These are phyloP conservation scores for Populus hybrid DNA, from an alignment of 441 rosid genomes.

Conservation along the genomic window DNA sequence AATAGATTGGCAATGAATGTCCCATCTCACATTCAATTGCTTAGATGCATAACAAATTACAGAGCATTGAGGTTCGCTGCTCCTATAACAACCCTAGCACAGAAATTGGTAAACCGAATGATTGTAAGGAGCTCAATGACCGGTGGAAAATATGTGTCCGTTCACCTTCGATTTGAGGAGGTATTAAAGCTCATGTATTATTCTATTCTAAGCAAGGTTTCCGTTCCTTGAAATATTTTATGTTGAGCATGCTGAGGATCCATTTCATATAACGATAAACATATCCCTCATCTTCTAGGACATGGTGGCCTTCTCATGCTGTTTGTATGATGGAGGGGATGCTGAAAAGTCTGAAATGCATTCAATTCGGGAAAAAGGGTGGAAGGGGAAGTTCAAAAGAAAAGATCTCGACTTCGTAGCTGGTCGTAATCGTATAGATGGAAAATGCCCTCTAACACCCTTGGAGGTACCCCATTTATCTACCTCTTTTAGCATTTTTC, in stretches of 20 bases:
- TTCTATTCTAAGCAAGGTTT: slow-evolving; percentile 1
- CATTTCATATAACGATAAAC: not conserved
- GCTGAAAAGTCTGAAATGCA: slow-evolving; percentile 67
- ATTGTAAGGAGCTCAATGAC: slow-evolving; percentile 61
- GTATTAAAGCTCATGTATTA: slow-evolving; percentile 31
- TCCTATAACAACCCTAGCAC: slow-evolving; percentile 56
- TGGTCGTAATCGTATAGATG: slow-evolving; percentile 74
- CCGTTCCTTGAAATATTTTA: not conserved
- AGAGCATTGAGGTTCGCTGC: slow-evolving; percentile 74
- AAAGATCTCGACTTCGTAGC: slow-evolving; percentile 59
- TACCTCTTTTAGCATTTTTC: slow-evolving; percentile 4
- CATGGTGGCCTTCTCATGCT: slow-evolving; percentile 98
- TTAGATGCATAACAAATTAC: slow-evolving; percentile 86
- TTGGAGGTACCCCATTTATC: slow-evolving; percentile 61
- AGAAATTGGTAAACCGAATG: slow-evolving; percentile 66
- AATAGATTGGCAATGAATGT: slow-evolving; percentile 92
- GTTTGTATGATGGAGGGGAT: slow-evolving; percentile 83
- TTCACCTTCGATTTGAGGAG: slow-evolving; percentile 95
- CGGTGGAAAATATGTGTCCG: slow-evolving; percentile 74
- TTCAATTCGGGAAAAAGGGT: slow-evolving; percentile 58
- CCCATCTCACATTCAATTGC: slow-evolving; percentile 73
- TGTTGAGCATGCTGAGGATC: not conserved
- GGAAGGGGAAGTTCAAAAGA: slow-evolving; percentile 85
- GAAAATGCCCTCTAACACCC: slow-evolving; percentile 94
- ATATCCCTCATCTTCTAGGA: slow-evolving; percentile 45